Evolutionary conservation across 2,329 filamentous ascomycete species (phyloP).

Genomic region (Dothiorella sarmentorum): DNA sequence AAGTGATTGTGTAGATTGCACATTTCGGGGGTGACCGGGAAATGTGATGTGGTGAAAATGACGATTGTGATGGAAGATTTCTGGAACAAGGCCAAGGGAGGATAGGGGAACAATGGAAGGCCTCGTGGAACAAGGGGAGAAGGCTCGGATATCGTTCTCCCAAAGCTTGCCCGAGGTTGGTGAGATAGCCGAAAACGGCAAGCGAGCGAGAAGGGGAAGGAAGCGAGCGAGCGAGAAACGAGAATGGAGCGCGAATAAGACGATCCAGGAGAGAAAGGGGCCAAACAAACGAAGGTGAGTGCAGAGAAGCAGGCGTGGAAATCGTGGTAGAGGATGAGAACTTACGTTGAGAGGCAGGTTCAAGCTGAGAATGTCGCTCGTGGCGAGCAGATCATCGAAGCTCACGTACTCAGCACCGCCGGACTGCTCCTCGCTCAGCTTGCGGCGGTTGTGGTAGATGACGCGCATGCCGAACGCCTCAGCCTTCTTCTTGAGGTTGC

Average conservation of each 20-base stretch:
- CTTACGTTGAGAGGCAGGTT: slow-evolving; percentile 78
- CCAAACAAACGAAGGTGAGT: neutral
- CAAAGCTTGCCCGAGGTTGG: neutral
- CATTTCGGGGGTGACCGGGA: slow-evolving; percentile 9
- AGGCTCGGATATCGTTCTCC: slow-evolving; percentile 9
- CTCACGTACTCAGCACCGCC: slow-evolving; percentile 63
- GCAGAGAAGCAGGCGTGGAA: neutral
- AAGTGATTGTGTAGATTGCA: slow-evolving; percentile 1
- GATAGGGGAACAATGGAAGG: neutral
- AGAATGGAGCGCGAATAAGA: neutral
- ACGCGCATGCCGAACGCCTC: slow-evolving; percentile 72
- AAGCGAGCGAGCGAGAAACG: slow-evolving; percentile 7
- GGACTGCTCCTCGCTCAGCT: slow-evolving; percentile 54
- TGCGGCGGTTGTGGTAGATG: slow-evolving; percentile 69
- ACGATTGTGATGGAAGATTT: slow-evolving; percentile 5
- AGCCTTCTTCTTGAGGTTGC: slow-evolving; percentile 71
- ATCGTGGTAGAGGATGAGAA: slow-evolving; percentile 22
- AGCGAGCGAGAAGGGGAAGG: slow-evolving; percentile 12
- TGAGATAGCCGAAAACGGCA: slow-evolving; percentile 11
- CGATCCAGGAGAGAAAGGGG: slow-evolving; percentile 11
- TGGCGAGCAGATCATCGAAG: slow-evolving; percentile 68
- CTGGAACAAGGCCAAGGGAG: slow-evolving; percentile 5
- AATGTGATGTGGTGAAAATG: neutral
- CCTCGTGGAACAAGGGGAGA: neutral
- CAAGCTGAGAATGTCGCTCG: slow-evolving; percentile 73